Base-by-base conservation (phyloP, 306 rosid species). In the Purshia tridentata region DNA sequence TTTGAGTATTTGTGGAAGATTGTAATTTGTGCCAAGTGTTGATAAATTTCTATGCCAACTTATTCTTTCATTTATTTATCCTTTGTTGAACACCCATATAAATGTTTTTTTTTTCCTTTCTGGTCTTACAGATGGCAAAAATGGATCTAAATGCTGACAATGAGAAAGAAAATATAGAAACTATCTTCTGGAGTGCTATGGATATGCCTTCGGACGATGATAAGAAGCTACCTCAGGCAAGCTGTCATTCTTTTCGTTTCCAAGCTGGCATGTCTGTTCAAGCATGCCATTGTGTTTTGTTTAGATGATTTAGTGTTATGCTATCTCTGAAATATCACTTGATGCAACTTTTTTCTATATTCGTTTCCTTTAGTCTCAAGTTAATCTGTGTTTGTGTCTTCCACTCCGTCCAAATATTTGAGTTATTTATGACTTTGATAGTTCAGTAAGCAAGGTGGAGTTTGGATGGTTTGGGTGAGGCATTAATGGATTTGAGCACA, bases 201-300 rank as follows among this genome's bases (percentile, higher is more conserved):
- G 97, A 94, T 82, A 88, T 91, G 92, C 97, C 89, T 76, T 91
- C 96, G 20, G 97, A 91, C 6, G 96, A 94, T 45, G 98, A 94
- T 86, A 94, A 91, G 88, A 94, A 94, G 87, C 84, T 94, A 63
- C 98, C 98, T 69, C 98, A 94, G 94, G 98, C 80, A 78, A 85
- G 89, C 72, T 72, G 50, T 77, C 50, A 54, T 35, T 70, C 77
- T 73, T 54, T 73, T 39, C 78, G n/a, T 73, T 20, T 4, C 11
- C 5, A 59, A 65, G 14, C n/a, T 55, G 22, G 39, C 19, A 22
- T 42, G 15, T 23, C 42, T 47, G 57, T 20, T 51, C n/a, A 35
- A 10, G 20, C 60, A 45, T 77, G 54, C 1, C 5, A 7, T 3
- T 19, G 37, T 69, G 37, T n/a, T 54, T 15, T 22, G 14, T 14